These are phyloP conservation scores for Herpetomonas samuelpessoai DNA, from an alignment of 208 protist genomes.

Conservation along the genomic window DNA sequence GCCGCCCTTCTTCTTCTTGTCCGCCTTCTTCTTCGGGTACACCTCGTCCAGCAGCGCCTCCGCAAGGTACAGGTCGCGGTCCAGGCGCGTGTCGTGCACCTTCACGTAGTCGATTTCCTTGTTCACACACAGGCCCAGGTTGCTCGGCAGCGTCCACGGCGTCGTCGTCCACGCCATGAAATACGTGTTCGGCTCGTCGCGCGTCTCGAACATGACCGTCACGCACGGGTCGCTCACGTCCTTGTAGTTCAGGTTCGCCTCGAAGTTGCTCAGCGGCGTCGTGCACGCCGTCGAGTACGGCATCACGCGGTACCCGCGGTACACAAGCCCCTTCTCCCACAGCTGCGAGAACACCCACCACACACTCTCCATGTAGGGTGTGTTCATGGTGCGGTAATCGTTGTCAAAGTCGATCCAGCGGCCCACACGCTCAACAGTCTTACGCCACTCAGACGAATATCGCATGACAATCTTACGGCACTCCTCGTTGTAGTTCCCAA, in stretches of 20 bases:
- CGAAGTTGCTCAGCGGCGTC: slow-evolving; percentile 99
- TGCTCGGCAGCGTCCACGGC: slow-evolving; percentile 99
- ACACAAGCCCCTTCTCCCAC: slow-evolving; percentile 98
- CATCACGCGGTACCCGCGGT: slow-evolving; percentile 99
- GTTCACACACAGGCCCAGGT: slow-evolving; percentile 99
- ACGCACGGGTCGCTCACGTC: slow-evolving; percentile 96
- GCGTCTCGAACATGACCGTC: slow-evolving; percentile 88
- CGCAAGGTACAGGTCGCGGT: slow-evolving; percentile 82
- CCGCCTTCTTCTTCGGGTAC: slow-evolving; percentile 71
- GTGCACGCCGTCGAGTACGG: slow-evolving; percentile 98
- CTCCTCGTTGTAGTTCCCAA: slow-evolving; percentile 98
- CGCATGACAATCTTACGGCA: slow-evolving; percentile 99
- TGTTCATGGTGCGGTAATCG: slow-evolving; percentile 99
- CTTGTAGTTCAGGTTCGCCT: slow-evolving; percentile 98
- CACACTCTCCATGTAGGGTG: slow-evolving; percentile 99
- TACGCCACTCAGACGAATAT: slow-evolving; percentile 98
- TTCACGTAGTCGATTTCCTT: slow-evolving; percentile 98
- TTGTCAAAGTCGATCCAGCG: slow-evolving; percentile 99
- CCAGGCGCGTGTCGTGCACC: slow-evolving; percentile 86
- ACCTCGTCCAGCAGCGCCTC: slow-evolving; percentile 72
- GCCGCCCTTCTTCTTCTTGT: slow-evolving; percentile 29
- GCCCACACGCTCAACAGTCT: slow-evolving; percentile 94
- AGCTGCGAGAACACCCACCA: slow-evolving; percentile 99
- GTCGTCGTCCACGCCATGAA: slow-evolving; percentile 99
- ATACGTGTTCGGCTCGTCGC: slow-evolving; percentile 76